phyloP scores from a whole-genome alignment of 2,329 filamentous ascomycete genomes.

The Verruconis gallopava region DNA sequence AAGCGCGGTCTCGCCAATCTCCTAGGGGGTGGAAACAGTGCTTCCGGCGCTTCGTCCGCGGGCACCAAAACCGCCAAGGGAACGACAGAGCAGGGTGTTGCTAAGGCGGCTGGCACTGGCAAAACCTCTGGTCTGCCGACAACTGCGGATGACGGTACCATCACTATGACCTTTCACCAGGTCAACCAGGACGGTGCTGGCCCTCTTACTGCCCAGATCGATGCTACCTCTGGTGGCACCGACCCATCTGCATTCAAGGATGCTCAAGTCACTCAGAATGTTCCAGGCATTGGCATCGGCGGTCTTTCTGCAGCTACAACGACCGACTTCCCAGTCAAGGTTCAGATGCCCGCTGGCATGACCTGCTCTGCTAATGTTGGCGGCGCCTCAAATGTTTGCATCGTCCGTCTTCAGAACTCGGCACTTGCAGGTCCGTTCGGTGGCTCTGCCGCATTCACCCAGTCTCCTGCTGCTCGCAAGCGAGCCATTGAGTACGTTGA shows the following conservation, averaged over 20 bases:
- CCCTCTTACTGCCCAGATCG: conserved; percentile 46
- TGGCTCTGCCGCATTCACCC: conserved; percentile 52
- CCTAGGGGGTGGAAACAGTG: conserved; percentile 20
- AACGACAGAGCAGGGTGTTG: conserved; percentile 40
- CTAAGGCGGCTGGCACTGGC: conserved; percentile 41
- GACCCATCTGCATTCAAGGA: conserved; percentile 46
- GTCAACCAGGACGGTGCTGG: conserved; percentile 61
- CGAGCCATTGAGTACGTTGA: conserved; percentile 42
- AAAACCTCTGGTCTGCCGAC: conserved; percentile 46
- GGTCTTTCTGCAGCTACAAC: conserved; percentile 47
- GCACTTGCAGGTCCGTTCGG: conserved; percentile 54
- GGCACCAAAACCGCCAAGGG: conserved; percentile 37
- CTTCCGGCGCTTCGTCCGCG: conserved; percentile 21
- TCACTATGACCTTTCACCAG: conserved; percentile 54
- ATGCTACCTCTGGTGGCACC: conserved; percentile 50
- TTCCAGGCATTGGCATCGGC: conserved; percentile 44
- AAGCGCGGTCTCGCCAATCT: conserved; percentile 22
- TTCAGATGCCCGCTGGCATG: conserved; percentile 56
- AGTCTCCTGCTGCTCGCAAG: conserved; percentile 45
- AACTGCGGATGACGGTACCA: conserved; percentile 43
- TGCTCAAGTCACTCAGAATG: conserved; percentile 46
- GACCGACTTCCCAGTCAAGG: conserved; percentile 50
- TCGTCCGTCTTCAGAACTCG: conserved; percentile 50
- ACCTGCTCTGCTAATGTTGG: conserved; percentile 48
- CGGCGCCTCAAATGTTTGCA: conserved; percentile 48